These are phyloP conservation scores for Grigorovia humatica DNA, from an alignment of 805 yeast genomes.

Conservation along the genomic window DNA sequence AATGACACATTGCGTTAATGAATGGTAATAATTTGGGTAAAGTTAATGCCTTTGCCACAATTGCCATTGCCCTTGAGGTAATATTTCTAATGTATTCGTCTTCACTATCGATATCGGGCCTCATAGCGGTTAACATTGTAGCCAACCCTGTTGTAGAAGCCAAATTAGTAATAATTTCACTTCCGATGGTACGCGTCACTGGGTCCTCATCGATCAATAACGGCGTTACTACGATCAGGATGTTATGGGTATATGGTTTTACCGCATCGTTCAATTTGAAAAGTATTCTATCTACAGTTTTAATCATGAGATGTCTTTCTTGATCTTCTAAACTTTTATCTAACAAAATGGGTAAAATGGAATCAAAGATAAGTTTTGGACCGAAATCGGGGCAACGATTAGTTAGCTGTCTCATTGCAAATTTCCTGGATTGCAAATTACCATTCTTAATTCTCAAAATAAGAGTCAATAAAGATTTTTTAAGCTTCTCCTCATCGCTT, in stretches of 20 bases:
- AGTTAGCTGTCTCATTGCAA: slow-evolving; percentile 54
- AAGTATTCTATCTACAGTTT: slow-evolving; percentile 60
- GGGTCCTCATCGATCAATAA: slow-evolving; percentile 69
- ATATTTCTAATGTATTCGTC: slow-evolving; percentile 74
- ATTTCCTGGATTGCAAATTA: slow-evolving; percentile 52
- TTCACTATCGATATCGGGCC: slow-evolving; percentile 72
- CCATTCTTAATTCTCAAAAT: slow-evolving; percentile 74
- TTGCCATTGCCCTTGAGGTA: slow-evolving; percentile 73
- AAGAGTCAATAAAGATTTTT: slow-evolving; percentile 49
- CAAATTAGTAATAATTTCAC: slow-evolving; percentile 64
- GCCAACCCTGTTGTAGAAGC: slow-evolving; percentile 77
- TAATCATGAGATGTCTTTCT: slow-evolving; percentile 74
- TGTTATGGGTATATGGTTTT: slow-evolving; percentile 63
- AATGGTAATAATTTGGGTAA: slow-evolving; percentile 66
- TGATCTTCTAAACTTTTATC: slow-evolving; percentile 67
- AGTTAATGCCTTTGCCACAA: slow-evolving; percentile 73
- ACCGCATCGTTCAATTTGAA: slow-evolving; percentile 54
- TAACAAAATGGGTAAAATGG: slow-evolving; percentile 63
- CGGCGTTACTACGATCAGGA: slow-evolving; percentile 68
- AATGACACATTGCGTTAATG: slow-evolving; percentile 64
- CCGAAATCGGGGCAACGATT: slow-evolving; percentile 59
- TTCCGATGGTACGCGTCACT: slow-evolving; percentile 64
- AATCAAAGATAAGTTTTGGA: slow-evolving; percentile 55
- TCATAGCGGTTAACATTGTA: slow-evolving; percentile 62
- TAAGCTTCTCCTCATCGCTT: slow-evolving; percentile 22